phyloP scores from a whole-genome alignment of 352 stramenopile species.

The Globisporangium viniferum region DNA sequence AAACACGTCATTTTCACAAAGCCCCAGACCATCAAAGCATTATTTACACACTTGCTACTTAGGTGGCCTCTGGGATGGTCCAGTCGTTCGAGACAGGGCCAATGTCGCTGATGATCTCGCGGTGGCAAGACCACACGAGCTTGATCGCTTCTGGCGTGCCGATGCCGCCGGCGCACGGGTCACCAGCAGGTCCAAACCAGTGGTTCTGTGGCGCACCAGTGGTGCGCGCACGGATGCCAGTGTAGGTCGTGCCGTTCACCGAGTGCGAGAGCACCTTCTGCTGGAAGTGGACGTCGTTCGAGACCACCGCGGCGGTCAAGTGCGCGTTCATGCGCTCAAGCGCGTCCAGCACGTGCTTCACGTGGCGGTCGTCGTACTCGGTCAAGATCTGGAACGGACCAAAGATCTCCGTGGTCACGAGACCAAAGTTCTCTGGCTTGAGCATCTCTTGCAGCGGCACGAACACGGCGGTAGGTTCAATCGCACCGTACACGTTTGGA shows the following conservation, averaged over 20 bases:
- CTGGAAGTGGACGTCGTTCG: slow-evolving; percentile 94
- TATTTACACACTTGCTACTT: slow-evolving; percentile 22
- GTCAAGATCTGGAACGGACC: slow-evolving; percentile 98
- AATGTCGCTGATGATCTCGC: slow-evolving; percentile 96
- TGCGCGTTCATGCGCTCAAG: slow-evolving; percentile 97
- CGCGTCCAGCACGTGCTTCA: slow-evolving; percentile 89
- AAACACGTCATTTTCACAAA: neutral
- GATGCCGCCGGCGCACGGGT: slow-evolving; percentile 96
- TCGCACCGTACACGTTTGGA: slow-evolving; percentile 93
- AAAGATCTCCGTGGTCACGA: slow-evolving; percentile 97
- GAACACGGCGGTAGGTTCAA: slow-evolving; percentile 97
- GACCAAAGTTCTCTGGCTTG: slow-evolving; percentile 93
- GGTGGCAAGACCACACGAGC: slow-evolving; percentile 98
- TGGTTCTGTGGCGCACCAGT: slow-evolving; percentile 94
- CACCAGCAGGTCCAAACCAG: slow-evolving; percentile 96
- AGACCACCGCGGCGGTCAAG: slow-evolving; percentile 97
- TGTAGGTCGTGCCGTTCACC: slow-evolving; percentile 99
- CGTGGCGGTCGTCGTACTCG: slow-evolving; percentile 90
- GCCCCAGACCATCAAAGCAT: neutral
- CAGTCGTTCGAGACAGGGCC: slow-evolving; percentile 65
- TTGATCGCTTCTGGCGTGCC: slow-evolving; percentile 98
- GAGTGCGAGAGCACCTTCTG: slow-evolving; percentile 93
- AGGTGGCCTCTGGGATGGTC: slow-evolving; percentile 82
- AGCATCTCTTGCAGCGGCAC: slow-evolving; percentile 96
- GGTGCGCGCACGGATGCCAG: slow-evolving; percentile 93